Conservation (phyloP, 768 basidiomycete genomes). For the Psilocybe subaeruginosa region DNA sequence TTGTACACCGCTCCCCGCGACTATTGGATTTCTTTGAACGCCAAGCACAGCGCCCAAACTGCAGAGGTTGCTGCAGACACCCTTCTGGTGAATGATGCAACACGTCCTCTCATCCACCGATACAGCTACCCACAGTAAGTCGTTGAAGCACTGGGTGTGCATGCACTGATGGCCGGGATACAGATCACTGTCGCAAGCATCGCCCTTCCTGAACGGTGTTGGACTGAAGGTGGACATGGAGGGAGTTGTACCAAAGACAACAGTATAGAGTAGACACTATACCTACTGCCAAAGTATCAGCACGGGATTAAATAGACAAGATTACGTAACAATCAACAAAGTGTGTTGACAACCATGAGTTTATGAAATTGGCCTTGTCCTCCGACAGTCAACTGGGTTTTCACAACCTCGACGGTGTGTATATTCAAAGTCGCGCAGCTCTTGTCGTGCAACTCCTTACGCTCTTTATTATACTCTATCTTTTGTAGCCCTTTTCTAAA, state of each 20-base stretch:
- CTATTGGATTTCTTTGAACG: constrained; percentile 58
- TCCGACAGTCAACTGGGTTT: constrained; percentile 7
- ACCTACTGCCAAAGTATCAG: no score
- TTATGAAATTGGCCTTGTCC: constrained; percentile 15
- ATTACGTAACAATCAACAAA: constrained; percentile 22
- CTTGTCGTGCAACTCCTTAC: constrained; percentile 15
- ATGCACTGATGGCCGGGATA: constrained; percentile 10
- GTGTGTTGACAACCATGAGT: constrained; percentile 20
- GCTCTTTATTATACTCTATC: constrained; percentile 12
- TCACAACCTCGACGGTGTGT: constrained; percentile 17
- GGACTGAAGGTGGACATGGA: constrained; percentile 45
- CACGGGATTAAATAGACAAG: constrained; percentile 1
- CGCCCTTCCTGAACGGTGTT: constrained; percentile 63
- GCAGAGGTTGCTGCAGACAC: constrained; percentile 45
- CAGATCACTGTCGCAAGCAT: constrained; percentile 62
- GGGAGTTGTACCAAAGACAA: constrained; percentile 34
- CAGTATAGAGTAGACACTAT: constrained; percentile 19
- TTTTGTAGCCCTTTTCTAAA: constrained; percentile 5
- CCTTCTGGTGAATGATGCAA: constrained; percentile 45
- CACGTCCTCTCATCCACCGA: constrained; percentile 55
- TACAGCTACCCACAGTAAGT: constrained; percentile 79
- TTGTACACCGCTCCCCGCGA: constrained; percentile 56
- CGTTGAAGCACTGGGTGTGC: not conserved
- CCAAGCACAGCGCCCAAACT: constrained; percentile 55
- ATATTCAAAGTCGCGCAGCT: constrained; percentile 13